Conservation (phyloP, 129 eudicot species). For the Apium graveolens region DNA sequence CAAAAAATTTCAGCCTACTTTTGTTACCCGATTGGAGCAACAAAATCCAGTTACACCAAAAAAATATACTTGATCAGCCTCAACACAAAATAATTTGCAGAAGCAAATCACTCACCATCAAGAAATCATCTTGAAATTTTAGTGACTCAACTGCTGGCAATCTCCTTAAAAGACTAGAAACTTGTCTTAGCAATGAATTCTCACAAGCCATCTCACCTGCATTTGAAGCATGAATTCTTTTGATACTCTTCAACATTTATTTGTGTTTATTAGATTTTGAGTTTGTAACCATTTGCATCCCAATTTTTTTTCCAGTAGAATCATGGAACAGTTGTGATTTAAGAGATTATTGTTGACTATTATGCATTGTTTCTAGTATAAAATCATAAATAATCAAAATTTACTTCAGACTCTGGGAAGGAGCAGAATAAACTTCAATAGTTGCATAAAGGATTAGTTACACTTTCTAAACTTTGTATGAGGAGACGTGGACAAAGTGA, state of each 20-base stretch:
- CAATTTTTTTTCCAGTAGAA: background rate
- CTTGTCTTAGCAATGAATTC: slow-evolving; percentile 86
- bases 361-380: background rate
- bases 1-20: background rate
- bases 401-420: background rate
- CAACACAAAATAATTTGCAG: background rate
- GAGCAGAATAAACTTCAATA: background rate
- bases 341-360: background rate
- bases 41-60: background rate
- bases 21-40: background rate
- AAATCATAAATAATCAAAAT: background rate
- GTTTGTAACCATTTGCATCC: background rate
- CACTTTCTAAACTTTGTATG: background rate
- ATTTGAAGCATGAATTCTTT: background rate
- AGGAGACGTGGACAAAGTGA: background rate
- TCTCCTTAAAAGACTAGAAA: slow-evolving; percentile 95
- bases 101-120: slow-evolving; percentile 56
- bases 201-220: slow-evolving; percentile 83
- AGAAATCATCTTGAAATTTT: slow-evolving; percentile 89
- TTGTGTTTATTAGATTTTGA: too few relatives aligned
- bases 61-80: background rate
- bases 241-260: background rate
- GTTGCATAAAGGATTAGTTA: background rate
- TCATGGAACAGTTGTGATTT: background rate
- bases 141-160: slow-evolving; percentile 85